A percentile compares a stretch with the other conserved stretches of the same genome.
Evolutionary conservation across 768 basidiomycete species (phyloP).

Genomic region (Lyophyllum shimeji): DNA sequence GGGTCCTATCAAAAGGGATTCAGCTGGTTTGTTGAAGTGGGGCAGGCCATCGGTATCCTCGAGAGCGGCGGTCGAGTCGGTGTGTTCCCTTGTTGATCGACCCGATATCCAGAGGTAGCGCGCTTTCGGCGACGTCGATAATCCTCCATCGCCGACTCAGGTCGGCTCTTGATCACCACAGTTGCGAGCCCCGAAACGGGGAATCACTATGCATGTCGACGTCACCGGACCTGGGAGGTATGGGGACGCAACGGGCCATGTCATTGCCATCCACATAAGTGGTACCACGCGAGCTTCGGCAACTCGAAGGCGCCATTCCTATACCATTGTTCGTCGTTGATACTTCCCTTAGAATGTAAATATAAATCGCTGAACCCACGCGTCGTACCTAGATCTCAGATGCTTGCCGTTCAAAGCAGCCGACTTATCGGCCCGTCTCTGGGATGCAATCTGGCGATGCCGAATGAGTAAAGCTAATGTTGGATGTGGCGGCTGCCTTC

Average conservation of each 20-base stretch:
- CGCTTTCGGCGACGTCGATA: neutral
- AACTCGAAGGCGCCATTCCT: neutral
- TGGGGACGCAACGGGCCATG: neutral
- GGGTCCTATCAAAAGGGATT: slow-evolving; percentile 57
- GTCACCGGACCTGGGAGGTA: slow-evolving; percentile 3
- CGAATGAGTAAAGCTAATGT: neutral
- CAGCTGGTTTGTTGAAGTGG: slow-evolving; percentile 70
- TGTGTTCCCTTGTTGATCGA: slow-evolving; percentile 44
- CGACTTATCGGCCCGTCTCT: neutral
- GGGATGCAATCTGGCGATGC: neutral
- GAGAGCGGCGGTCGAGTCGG: slow-evolving; percentile 51
- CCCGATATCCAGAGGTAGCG: neutral
- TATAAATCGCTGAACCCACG: neutral
- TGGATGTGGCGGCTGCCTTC: neutral
- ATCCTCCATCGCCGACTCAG: neutral
- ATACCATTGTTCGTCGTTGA: neutral
- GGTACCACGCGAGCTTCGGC: neutral
- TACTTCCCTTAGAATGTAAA: neutral
- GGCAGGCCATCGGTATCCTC: slow-evolving; percentile 60
- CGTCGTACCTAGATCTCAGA: neutral
- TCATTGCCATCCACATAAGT: neutral
- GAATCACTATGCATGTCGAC: neutral
- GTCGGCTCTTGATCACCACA: neutral
- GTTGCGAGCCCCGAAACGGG: neutral
- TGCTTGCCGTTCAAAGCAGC: neutral